Percentiles rank a stretch among this genome's conserved stretches.
These are phyloP conservation scores for Xylogone sp. DNA, from an alignment of 2,329 filamentous ascomycete genomes.

Conservation along the genomic window DNA sequence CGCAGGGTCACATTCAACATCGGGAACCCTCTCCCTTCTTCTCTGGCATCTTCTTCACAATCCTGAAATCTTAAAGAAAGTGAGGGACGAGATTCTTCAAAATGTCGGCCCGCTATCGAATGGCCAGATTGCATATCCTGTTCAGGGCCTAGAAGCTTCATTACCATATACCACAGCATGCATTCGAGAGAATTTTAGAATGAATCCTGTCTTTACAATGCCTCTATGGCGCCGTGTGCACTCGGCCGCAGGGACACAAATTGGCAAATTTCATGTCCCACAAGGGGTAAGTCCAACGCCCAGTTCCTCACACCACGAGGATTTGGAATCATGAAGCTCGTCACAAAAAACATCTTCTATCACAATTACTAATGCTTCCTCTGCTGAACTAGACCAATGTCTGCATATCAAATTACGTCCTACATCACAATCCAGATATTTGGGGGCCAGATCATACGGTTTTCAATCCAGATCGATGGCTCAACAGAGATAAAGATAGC, in stretches of 20 bases:
- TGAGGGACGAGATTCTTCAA: background rate
- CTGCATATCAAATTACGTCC: background rate
- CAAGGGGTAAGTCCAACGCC: constrained; percentile 2
- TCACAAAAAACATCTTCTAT: background rate
- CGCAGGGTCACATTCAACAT: constrained; percentile 3
- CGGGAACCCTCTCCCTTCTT: background rate
- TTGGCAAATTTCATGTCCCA: constrained; percentile 7
- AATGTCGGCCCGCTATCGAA: background rate
- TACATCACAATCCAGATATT: constrained; percentile 8
- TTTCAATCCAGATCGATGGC: constrained; percentile 21
- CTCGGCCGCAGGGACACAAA: constrained; percentile 3
- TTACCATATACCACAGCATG: constrained; percentile 47
- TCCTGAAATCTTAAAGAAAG: background rate
- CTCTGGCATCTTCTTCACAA: constrained; percentile 6
- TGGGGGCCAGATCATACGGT: constrained; percentile 9
- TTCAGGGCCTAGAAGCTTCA: constrained; percentile 1
- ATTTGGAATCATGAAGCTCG: too few species aligned
- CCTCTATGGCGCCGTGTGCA: constrained; percentile 8
- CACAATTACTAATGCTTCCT: background rate
- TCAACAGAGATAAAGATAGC: background rate
- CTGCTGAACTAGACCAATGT: background rate
- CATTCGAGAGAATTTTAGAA: constrained; percentile 46
- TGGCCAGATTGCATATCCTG: background rate
- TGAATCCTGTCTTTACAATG: constrained; percentile 35
- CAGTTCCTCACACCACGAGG: too few species aligned